A percentile compares a stretch with the other conserved stretches of the same genome.
phyloP scores from a whole-genome alignment of 1,139 yeast species.

The Yamadazyma triangularis region DNA sequence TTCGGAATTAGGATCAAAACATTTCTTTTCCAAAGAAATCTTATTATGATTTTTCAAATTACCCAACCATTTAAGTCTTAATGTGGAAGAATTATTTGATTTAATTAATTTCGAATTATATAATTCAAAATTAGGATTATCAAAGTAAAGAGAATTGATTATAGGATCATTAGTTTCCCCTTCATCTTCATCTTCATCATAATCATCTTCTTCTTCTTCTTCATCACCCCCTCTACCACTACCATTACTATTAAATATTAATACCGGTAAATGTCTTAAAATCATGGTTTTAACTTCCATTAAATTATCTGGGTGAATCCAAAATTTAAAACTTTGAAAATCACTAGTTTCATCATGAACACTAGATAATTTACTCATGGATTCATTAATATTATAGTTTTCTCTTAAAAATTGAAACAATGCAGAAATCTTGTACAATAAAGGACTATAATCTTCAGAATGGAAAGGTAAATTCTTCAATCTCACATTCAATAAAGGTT shows the following conservation, averaged over 20 bases:
- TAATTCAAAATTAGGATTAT: conserved; percentile 74
- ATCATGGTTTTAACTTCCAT: conserved; percentile 96
- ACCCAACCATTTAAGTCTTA: conserved; percentile 91
- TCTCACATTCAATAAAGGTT: conserved; percentile 83
- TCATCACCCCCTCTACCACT: conserved; percentile 35
- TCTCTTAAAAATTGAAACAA: conserved; percentile 79
- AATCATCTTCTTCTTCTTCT: conserved; percentile 13
- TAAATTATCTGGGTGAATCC: conserved; percentile 94
- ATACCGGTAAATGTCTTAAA: conserved; percentile 87
- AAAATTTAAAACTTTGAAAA: conserved; percentile 79
- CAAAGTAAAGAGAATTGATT: conserved; percentile 84
- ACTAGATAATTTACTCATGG: conserved; percentile 41
- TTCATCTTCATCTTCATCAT: conserved; percentile 9
- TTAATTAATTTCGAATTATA: conserved; percentile 80
- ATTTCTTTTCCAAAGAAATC: conserved; percentile 75
- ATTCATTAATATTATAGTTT: conserved; percentile 43
- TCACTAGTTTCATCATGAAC: conserved; percentile 50
- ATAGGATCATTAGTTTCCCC: conserved; percentile 57
- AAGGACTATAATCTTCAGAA: conserved; percentile 91
- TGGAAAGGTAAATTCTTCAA: conserved; percentile 86
- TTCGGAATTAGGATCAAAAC: conserved; percentile 54
- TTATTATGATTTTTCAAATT: conserved; percentile 71
- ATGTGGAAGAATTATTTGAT: conserved; percentile 64
- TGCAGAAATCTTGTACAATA: conserved; percentile 76
- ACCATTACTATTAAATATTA: conserved; percentile 78